Percentiles rank a stretch among this genome's conserved stretches.
Conservation (phyloP, 2,329 filamentous ascomycete species). For the Claviceps sorghi region DNA sequence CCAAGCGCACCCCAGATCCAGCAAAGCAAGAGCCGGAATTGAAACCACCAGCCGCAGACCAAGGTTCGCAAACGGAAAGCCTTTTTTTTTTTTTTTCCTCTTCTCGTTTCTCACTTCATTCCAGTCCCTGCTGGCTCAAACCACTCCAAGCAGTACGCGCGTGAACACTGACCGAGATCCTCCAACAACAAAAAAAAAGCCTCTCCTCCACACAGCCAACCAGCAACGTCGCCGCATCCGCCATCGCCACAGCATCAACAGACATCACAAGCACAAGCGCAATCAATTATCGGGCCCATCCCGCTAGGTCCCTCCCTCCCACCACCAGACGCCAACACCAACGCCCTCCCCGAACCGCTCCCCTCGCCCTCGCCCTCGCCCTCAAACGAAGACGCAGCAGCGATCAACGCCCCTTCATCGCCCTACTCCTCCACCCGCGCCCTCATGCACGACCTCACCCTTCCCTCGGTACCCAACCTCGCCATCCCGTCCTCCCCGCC, state of each 20-base stretch:
- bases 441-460: slow-evolving; percentile 55
- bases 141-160: neutral
- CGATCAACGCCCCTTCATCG: slow-evolving; percentile 27
- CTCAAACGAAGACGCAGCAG: neutral
- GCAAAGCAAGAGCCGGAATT: neutral
- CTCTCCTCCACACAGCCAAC: neutral
- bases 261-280: neutral
- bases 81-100: neutral
- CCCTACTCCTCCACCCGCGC: slow-evolving; percentile 54
- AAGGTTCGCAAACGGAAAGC: neutral
- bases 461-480: slow-evolving; percentile 57
- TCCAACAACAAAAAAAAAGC: neutral
- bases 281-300: slow-evolving; percentile 14
- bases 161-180: neutral
- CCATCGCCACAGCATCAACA: too few relatives aligned
- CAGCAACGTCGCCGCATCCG: neutral
- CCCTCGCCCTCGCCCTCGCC: slow-evolving; percentile 8
- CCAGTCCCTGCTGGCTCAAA: too few relatives aligned
- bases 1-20: neutral
- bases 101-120: neutral
- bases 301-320: slow-evolving; percentile 27
- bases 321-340: slow-evolving; percentile 12
- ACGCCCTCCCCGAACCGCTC: slow-evolving; percentile 3
- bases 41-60: neutral
- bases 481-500: slow-evolving; percentile 62